Evolutionary conservation across 306 rosid genomes (phyloP), one percentile per base, ranked within the genome.

Genomic region (Echinosophora koreensis): DNA sequence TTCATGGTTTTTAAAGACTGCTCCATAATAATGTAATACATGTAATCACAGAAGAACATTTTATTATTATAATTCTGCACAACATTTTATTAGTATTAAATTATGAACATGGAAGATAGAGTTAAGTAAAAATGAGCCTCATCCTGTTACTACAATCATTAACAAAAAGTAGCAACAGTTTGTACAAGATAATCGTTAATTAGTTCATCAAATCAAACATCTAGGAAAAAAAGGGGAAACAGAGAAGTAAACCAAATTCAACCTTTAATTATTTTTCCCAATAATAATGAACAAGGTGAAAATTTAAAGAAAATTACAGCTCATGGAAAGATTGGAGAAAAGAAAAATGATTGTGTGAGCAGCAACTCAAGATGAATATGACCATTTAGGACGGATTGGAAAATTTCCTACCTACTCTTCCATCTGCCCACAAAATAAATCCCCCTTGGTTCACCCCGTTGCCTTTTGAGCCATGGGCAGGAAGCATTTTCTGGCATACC

Each of bases 401-500:
- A 49, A 9, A 4, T 69, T 69, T 70, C 63, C 49, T 2, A 55
- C 35, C 35, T 35, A 13, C 42, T 13, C 16, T 58, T 58, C 56
- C 62, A 58, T 74, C 59, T 16, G 46, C 32, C 41, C 77, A 60
- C 16, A 30, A 30, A 30, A 30, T 30, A 2, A 1, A 30, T 30
- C 32, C 32, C 32, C 32, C 32, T 30, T 30, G 32, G 32, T 30
- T 30, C 32, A 30, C 32, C 32, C 32, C 32, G 32, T 30, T 30
- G 2, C 32, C 32, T 30, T 7, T 9, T 9, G 47, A 8, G 8
- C 12, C 47, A 41, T 7, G 47, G 47, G 68, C 68, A 3, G 30
- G 28, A 34, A 27, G 68, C 13, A 5, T 73, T 44, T 27, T 60
- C 59, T 59, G 78, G 35, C 15, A 28, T 76, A 30, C 56, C 44